These are phyloP conservation scores for Phytophthora pseudosyringae DNA, from an alignment of 352 stramenopile genomes.

Conservation along the genomic window DNA sequence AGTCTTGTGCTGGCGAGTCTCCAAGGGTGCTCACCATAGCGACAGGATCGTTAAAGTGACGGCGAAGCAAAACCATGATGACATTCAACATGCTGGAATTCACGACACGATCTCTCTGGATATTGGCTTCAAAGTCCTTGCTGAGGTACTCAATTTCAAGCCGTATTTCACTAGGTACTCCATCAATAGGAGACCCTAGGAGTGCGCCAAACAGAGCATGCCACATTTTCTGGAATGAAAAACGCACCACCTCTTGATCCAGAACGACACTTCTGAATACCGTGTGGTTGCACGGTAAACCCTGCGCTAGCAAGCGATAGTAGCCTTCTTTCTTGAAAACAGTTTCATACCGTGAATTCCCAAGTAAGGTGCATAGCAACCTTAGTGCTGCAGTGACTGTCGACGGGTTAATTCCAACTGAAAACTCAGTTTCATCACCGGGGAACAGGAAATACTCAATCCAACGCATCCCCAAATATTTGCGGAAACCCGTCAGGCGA, in stretches of 20 bases:
- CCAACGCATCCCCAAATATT: conserved; percentile 65
- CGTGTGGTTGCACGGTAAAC: conserved; percentile 54
- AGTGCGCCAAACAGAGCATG: conserved; percentile 72
- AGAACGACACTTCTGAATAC: conserved; percentile 26
- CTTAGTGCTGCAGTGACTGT: conserved; percentile 62
- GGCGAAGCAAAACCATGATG: conserved; percentile 60
- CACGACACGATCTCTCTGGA: conserved; percentile 55
- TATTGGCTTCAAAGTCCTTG: conserved; percentile 78
- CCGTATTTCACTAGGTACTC: conserved; percentile 60
- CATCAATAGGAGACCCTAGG: conserved; percentile 67
- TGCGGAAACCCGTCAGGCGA: conserved; percentile 66
- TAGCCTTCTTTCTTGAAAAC: conserved; percentile 74
- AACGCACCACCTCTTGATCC: conserved; percentile 16
- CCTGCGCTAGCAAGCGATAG: conserved; percentile 68
- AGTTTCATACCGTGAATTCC: conserved; percentile 53
- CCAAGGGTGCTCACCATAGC: conserved; percentile 30
- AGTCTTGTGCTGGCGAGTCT: conserved; percentile 10
- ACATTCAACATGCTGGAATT: conserved; percentile 62
- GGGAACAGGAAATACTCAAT: conserved; percentile 73
- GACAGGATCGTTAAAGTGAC: conserved; percentile 60
- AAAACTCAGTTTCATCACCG: conserved; percentile 35
- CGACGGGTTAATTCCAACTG: conserved; percentile 44
- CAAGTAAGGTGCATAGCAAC: conserved; percentile 55
- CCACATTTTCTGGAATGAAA: conserved; percentile 78
- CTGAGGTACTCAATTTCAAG: conserved; percentile 69